phyloP scores from a whole-genome alignment of 345 rosid species.

The Aurinia saxatilis region DNA sequence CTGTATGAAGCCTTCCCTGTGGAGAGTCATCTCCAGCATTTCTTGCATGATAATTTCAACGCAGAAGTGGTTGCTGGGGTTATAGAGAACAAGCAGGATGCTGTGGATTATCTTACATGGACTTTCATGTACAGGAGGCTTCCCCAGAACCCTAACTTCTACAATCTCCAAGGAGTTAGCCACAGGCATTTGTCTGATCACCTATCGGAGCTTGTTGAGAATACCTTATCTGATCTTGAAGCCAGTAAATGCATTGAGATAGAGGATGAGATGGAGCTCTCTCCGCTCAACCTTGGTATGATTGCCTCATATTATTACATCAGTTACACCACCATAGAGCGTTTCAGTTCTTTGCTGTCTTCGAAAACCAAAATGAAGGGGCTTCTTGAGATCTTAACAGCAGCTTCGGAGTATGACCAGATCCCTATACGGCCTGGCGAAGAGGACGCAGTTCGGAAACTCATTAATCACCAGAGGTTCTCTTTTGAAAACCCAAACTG shows the following conservation, averaged over 20 bases:
- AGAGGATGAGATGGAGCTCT: constrained; percentile 80
- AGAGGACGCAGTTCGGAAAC: constrained; percentile 68
- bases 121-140: constrained; percentile 92
- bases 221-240: constrained; percentile 68
- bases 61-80: constrained; percentile 80
- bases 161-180: constrained; percentile 91
- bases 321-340: constrained; percentile 82
- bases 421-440: constrained; percentile 84
- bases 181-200: constrained; percentile 97
- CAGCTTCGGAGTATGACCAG: constrained; percentile 81
- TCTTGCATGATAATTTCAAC: constrained; percentile 80
- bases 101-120: constrained; percentile 94
- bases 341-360: constrained; percentile 78
- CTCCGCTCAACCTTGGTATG: constrained; percentile 80
- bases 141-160: constrained; percentile 89
- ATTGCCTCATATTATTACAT: constrained; percentile 83
- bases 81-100: constrained; percentile 90
- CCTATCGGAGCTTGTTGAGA: constrained; percentile 92
- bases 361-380: constrained; percentile 92
- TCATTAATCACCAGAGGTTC: constrained; percentile 88
- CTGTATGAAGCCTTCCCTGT: constrained; percentile 86
- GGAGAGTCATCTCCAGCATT: constrained; percentile 89
- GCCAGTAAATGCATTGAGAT: constrained; percentile 69
- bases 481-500: constrained; percentile 71
- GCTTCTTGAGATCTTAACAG: constrained; percentile 74